Conservation (phyloP, 1,284 basidiomycete genomes). For the Heterobasidion occidentale region DNA sequence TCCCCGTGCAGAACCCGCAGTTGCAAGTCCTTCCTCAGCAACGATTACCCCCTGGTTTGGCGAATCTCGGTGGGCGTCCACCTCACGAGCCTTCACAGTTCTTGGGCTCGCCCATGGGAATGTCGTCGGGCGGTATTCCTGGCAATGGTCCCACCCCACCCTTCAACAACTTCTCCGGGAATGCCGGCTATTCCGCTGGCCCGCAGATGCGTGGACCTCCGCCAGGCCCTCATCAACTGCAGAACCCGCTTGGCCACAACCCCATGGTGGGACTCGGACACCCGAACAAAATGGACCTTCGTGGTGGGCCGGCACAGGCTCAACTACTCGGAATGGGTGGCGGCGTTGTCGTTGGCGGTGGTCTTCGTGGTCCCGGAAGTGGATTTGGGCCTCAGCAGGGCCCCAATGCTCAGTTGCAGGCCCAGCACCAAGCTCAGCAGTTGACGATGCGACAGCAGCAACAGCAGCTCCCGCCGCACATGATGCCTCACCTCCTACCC, state of each 20-base stretch:
- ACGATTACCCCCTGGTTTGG: slow-evolving; percentile 70
- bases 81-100: slow-evolving; percentile 72
- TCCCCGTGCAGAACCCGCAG: slow-evolving; percentile 34
- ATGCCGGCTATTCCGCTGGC: slow-evolving; percentile 36
- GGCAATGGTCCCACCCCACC: slow-evolving; percentile 37
- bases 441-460: slow-evolving; percentile 23
- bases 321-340: slow-evolving; percentile 39
- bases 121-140: slow-evolving; percentile 37
- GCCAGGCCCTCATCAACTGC: slow-evolving; percentile 41
- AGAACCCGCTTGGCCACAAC: slow-evolving; percentile 34
- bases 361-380: slow-evolving; percentile 27
- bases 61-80: slow-evolving; percentile 73
- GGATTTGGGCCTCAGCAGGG: slow-evolving; percentile 47
- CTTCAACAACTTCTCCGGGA: slow-evolving; percentile 44
- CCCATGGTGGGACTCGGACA: slow-evolving; percentile 39
- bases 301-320: slow-evolving; percentile 45
- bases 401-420: slow-evolving; percentile 30
- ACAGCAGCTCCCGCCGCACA: slow-evolving; percentile 43
- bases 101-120: slow-evolving; percentile 39
- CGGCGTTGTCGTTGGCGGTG: slow-evolving; percentile 17
- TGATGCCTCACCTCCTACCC: slow-evolving; percentile 37
- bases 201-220: slow-evolving; percentile 45
- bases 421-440: slow-evolving; percentile 35
- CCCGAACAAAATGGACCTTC: slow-evolving; percentile 45
- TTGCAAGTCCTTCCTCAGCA: slow-evolving; percentile 38